Evolutionary conservation across 2,329 filamentous ascomycete genomes (phyloP), one percentile per base, ranked within the genome.

Genomic region (Rhynchosporium agropyri): DNA sequence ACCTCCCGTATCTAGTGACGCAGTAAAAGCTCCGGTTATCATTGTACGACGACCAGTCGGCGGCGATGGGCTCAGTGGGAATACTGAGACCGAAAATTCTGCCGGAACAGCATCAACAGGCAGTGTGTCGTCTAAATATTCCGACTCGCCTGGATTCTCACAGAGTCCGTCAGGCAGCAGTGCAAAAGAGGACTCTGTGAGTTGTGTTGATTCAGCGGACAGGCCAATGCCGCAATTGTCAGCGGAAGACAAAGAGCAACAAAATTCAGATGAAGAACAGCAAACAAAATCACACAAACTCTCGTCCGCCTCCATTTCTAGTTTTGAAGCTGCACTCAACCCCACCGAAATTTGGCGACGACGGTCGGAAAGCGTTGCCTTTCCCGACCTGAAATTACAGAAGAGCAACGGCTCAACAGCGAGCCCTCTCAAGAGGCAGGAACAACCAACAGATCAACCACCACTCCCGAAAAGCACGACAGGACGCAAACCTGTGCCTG

Each of bases 351-450:
- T 74, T 31, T 74, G 73, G 73, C 64, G 66, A 58, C 68, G 73
- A 12, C 60, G 73, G 54, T 72, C 70, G 13, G 61, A 63, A 31
- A 70, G 67, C 38, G 64, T 74, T 8, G 55, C 48, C 15, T 68
- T 74, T 62, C 50, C 69, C 10, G 69, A 73, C 31, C 65, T 75
- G 36, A 73, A 72, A 40, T 66, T 74, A 33, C 53, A 68, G 45
- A 68, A 69, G 48, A 71, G 68, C 61, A 74, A 75, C 69, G 72
- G 73, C 12, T 72, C 71, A 31, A 74, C 73, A 2, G 69, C 69
- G 8, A 69, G 62, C 45, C 69, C 69, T 49, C 68, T 70, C 53
- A 50, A 55, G 28, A 38, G 60, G 60, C 68, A 70, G 50, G 61
- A 63, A 40, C 70, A 62, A 63, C 31, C 64, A 12, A 56, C 58